Base-by-base conservation (phyloP, 192 early-diverging fungal species). In the Coemansia sp. region DNA sequence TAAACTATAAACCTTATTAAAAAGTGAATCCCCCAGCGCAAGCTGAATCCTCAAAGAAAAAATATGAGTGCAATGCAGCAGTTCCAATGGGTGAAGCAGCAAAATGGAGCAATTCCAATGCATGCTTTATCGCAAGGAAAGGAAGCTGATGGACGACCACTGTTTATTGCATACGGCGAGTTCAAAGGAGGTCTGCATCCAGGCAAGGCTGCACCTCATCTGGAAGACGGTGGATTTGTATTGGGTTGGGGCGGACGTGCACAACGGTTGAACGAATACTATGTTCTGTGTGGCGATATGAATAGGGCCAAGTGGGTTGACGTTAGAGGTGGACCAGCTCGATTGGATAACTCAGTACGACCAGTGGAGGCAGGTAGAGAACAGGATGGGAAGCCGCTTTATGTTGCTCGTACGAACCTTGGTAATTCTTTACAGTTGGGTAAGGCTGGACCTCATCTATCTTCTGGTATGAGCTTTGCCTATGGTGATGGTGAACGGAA, bases 211-310 rank as follows among this genome's bases (percentile, higher is more conserved):
- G 73, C 65, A 24, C 69, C 74, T 4, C 74, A 77, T 49, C 31
- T 77, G 26, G 44, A 50, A 30, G 50, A 71, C 53, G 80, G 73
- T 49, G 79, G 80, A 18, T 66, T 71, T 48, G 78, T 62, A 52
- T 71, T 85, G 14, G 57, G 74, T 16, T 84, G 77, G 67, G 79
- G 69, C 54, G 83, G 84, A 4, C 74, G 72, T 41, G 75, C 82
- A 51, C 10, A 63, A 23, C 52, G 51, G 12, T 56, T 82, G 38
- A 60, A 67, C 50, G 66, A 74, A 56, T 86, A 82, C 68, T 80
- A 82, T 68, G 77, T 88, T 0, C 74, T 88, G 26, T 76, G 81
- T 65, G 86, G 86, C n/a, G 63, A 72, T 41, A 69, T 77, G 54
- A 79, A 77, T 63, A 62, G 71, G 19, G 66, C 85, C 27, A 58